These are phyloP conservation scores for Carex scoparia DNA, from an alignment of 176 grass and related monocot genomes.

Conservation along the genomic window DNA sequence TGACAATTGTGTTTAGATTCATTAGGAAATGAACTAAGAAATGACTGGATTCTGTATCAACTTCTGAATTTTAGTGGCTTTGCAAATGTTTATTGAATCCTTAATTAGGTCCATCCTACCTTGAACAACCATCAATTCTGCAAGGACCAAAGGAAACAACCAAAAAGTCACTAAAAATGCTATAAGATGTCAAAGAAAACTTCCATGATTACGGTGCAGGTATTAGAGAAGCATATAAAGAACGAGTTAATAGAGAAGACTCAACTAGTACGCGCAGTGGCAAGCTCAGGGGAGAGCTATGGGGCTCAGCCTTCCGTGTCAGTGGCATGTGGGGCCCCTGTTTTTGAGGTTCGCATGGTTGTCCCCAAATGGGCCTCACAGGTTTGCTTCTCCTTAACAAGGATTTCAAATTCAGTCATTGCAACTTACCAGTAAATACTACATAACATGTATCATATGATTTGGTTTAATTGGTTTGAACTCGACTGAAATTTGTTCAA, in stretches of 20 bases:
- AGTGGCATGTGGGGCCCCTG: constrained; percentile 54
- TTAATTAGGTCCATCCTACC: background rate
- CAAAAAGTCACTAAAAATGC: background rate
- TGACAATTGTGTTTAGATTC: background rate
- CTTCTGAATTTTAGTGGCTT: background rate
- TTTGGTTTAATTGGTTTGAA: background rate
- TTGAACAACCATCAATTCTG: background rate
- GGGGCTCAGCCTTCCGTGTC: constrained; percentile 47
- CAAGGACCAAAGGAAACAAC: background rate
- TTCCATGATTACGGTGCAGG: constrained; percentile 28
- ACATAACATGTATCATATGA: background rate
- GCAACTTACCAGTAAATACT: background rate
- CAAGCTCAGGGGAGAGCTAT: constrained; percentile 25
- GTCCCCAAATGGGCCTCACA: constrained; percentile 69
- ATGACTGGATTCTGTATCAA: background rate
- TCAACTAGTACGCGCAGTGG: constrained; percentile 42
- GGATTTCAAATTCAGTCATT: constrained; percentile 13
- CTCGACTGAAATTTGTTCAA: background rate
- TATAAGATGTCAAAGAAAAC: background rate
- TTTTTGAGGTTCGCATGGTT: constrained; percentile 60
- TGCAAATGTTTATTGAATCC: background rate
- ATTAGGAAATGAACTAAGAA: background rate
- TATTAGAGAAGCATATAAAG: constrained; percentile 56
- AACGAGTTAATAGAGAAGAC: constrained; percentile 67
- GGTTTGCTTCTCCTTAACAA: constrained; percentile 34